These are phyloP conservation scores for Starmerella potacharoeniae DNA, from an alignment of 805 yeast species.

Conservation along the genomic window DNA sequence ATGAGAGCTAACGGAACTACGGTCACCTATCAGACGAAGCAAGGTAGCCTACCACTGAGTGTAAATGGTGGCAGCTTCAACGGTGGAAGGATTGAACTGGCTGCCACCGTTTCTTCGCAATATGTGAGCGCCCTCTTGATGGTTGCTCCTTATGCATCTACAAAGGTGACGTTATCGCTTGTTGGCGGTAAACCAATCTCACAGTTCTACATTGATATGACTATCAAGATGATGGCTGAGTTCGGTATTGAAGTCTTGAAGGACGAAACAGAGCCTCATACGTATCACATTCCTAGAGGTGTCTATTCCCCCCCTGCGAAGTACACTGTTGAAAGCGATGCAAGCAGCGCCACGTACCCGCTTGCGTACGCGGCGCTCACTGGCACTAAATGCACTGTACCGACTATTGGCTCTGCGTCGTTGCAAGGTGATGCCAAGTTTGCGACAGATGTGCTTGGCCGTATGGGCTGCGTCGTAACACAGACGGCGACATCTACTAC, in stretches of 20 bases:
- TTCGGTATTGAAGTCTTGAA: conserved; percentile 72
- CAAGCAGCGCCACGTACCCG: conserved; percentile 96
- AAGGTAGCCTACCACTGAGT: conserved; percentile 78
- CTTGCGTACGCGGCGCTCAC: conserved; percentile 95
- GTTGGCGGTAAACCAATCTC: conserved; percentile 97
- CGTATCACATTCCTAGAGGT: conserved; percentile 85
- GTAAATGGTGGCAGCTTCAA: conserved; percentile 45
- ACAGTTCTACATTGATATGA: conserved; percentile 92
- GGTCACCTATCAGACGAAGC: conserved; percentile 56
- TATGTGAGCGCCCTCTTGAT: conserved; percentile 90
- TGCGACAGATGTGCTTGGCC: conserved; percentile 81
- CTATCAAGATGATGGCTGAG: conserved; percentile 83
- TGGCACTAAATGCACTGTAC: conserved; percentile 83
- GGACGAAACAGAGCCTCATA: conserved; percentile 60
- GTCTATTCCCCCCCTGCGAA: conserved; percentile 67
- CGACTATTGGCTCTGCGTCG: conserved; percentile 84
- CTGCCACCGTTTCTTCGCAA: conserved; percentile 94
- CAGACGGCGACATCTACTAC: conserved; percentile 84
- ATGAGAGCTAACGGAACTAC: conserved; percentile 66
- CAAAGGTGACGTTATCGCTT: conserved; percentile 75
- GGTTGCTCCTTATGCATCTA: conserved; percentile 93
- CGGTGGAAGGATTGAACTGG: conserved; percentile 88
- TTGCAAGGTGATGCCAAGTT: conserved; percentile 96
- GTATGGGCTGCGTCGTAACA: conserved; percentile 87
- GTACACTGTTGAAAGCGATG: conserved; percentile 90